phyloP scores from a whole-genome alignment of 768 basidiomycete species.

The Lactifluus volemus region DNA sequence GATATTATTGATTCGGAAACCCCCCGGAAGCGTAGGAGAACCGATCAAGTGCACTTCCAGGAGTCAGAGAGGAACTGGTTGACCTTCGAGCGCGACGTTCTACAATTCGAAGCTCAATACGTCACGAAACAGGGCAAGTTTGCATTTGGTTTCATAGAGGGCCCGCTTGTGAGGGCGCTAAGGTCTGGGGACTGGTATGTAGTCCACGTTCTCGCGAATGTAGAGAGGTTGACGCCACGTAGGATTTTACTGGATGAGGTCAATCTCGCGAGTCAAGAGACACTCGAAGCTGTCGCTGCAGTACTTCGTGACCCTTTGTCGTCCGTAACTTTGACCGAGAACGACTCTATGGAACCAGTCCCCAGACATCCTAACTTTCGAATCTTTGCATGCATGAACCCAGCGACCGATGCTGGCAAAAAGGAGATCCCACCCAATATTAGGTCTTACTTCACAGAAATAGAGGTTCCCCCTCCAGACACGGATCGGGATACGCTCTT shows the following conservation, averaged over 20 bases:
- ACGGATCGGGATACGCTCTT: constrained; percentile 84
- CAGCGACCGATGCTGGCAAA: constrained; percentile 97
- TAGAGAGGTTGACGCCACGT: neutral
- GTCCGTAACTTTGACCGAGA: constrained; percentile 89
- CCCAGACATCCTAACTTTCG: constrained; percentile 93
- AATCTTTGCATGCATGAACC: constrained; percentile 98
- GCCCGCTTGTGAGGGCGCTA: constrained; percentile 87
- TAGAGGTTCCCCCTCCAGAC: constrained; percentile 93
- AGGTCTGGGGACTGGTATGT: constrained; percentile 81
- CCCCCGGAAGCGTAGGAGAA: constrained; percentile 65
- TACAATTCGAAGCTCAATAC: constrained; percentile 81
- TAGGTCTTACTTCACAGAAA: constrained; percentile 87
- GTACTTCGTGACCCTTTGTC: constrained; percentile 77
- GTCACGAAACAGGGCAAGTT: constrained; percentile 84
- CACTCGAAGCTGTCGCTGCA: constrained; percentile 85
- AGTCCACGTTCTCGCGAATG: neutral
- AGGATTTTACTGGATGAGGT: constrained; percentile 96
- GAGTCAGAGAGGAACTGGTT: constrained; percentile 54
- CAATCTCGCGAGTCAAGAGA: constrained; percentile 90
- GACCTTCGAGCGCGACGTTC: constrained; percentile 55
- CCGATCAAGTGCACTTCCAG: constrained; percentile 36
- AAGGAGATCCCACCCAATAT: constrained; percentile 92
- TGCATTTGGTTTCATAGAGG: constrained; percentile 92
- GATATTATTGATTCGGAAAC: constrained; percentile 32
- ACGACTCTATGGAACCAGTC: constrained; percentile 83